Conservation (phyloP, 371 early-diverging fungal species). For the Saksenaea oblongispora region DNA sequence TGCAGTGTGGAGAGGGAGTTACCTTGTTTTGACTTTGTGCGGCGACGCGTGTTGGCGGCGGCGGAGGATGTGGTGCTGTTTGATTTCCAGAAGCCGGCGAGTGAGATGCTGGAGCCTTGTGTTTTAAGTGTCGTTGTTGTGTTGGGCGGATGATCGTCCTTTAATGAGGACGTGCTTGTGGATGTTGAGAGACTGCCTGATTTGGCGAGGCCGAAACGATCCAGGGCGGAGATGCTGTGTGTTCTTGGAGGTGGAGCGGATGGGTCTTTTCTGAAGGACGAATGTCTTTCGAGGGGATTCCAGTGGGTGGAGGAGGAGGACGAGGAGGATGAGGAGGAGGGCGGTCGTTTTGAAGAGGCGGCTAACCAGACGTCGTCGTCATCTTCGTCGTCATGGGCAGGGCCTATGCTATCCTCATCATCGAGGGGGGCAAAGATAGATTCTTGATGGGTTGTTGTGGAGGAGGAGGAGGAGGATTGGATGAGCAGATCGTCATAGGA, state of each 20-base stretch:
- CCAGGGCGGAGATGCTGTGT: neutral
- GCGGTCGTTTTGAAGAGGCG: too few species aligned
- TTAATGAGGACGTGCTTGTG: neutral
- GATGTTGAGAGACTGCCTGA: neutral
- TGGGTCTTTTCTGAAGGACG: neutral
- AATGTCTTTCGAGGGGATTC: neutral
- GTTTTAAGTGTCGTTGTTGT: neutral
- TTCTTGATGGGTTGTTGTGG: too few species aligned
- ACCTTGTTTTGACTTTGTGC: neutral
- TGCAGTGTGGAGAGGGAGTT: neutral
- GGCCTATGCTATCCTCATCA: neutral
- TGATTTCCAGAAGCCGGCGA: constrained; percentile 4
- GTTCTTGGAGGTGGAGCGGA: neutral
- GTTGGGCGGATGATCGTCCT: neutral
- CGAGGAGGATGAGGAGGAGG: too few species aligned
- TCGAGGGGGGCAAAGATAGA: neutral
- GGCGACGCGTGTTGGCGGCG: neutral
- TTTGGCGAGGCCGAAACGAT: neutral
- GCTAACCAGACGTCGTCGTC: too few species aligned
- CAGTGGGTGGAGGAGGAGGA: neutral
- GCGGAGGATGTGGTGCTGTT: neutral
- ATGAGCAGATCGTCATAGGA: neutral
- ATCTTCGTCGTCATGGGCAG: neutral
- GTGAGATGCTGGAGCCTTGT: neutral
- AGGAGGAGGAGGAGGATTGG: neutral